Base-by-base conservation (phyloP, 1,284 basidiomycete species). In the Pseudozyma tsukubaensis region DNA sequence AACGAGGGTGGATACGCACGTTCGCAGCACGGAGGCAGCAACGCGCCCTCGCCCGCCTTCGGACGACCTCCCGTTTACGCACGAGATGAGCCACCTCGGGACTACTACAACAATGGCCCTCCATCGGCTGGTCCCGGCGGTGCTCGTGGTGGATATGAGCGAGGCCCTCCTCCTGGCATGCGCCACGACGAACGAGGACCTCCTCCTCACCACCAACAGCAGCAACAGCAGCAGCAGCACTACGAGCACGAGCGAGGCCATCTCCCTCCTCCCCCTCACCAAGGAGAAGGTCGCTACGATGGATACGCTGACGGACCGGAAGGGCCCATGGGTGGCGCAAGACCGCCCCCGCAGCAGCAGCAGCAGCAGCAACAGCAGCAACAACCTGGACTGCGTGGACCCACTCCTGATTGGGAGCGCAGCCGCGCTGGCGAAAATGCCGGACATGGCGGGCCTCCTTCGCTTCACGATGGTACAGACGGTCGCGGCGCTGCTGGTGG, bases 21-120 rank as follows among this genome's bases (percentile, higher is more conserved):
- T 10, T 76, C 72, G 18, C 68, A 71, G 50, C 72, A 76, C 48
- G 72, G 44, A 8, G 44, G 72, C 44, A 76, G 72, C 72, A 68
- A 76, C 18, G 72, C 72, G 18, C 59, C 72, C 35, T 76, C 72
- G 50, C 72, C 72, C 10, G 72, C 72, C 3, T 76, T 71, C 29
- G 64, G 60, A 36, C 56, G 72, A 19, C 68, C 72, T 50, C 64
- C 67, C 9, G 72, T 67, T 18, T 76, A 76, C 54, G 68, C 47
- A 37, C 67, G 72, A 11, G 72, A 76, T 11, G 72, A 76, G 13
- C 49, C 34, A 6, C 59, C 24, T 29, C 24, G 72, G 11, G 72
- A 75, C 14, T 67, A 75, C 59, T 70, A 75, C 63, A 70, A 59
- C 60, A 62, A 62, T 14, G 59, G 60, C 13, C 60, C 60, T 19